Base-by-base conservation (phyloP, 306 rosid genomes). In the Crataegus laevigata region DNA sequence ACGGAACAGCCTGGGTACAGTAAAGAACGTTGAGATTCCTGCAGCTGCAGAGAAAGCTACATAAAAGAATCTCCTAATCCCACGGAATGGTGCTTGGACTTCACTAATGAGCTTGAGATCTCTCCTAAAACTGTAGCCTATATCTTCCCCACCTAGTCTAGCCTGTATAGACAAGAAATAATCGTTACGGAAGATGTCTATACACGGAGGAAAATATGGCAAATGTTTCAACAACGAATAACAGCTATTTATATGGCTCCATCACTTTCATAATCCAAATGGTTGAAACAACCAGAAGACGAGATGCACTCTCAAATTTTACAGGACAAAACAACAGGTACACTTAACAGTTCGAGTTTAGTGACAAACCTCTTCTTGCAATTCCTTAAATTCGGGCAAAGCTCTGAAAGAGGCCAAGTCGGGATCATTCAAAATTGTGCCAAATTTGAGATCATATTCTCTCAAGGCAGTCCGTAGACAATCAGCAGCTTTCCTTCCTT, bases 61-160 rank as follows among this genome's bases (percentile, higher is more conserved):
- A 66, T 84, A 94, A 81, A 94, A 92, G 87, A 94, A 92, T 87
- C 83, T 90, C 84, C 99, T 83, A 68, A 94, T 80, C 73, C 97
- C 99, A 54, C 97, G 99, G 75, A 94, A 94, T 32, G 99, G 99
- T 71, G 97, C 99, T 84, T 94, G 99, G 67, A 94, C 99, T 90
- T 92, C 99, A 80, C 99, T 89, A 65, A 94, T 94, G 81, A 94
- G 99, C 87, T 92, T 94, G 69, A 94, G 89, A 88, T 94, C 99
- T 92, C 99, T 90, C 45, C 96, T 92, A 78, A 91, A 94, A 82
- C 99, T 13, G 47, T 84, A 89, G 78, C 99, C 99, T 82, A 94
- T 81, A 82, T 94, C 99, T 83, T 92, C 97, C 75, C 99, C 99
- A 25, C 99, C 99, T 43, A 87, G 71, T 83, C 87, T 90, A 73